Conservation (phyloP, 768 basidiomycete genomes). For the Mycena galericulata region DNA sequence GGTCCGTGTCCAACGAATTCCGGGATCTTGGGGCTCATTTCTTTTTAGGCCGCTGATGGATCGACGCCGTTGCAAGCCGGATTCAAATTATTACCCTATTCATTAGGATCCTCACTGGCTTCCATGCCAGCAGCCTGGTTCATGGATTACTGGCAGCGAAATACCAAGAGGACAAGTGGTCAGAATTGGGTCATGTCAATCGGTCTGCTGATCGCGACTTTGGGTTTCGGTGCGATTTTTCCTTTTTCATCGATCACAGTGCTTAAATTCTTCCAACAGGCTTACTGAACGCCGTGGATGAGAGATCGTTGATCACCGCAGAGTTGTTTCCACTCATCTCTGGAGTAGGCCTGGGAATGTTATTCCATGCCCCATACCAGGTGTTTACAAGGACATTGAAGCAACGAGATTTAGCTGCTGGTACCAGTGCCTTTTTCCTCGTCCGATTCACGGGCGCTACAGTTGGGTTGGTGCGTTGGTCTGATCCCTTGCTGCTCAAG, state of each 20-base stretch:
- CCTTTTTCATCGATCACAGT: constrained; percentile 26
- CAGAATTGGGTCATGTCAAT: constrained; percentile 73
- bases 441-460: constrained; percentile 91
- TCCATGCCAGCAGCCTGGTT: constrained; percentile 91
- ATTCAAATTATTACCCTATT: constrained; percentile 82
- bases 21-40: constrained; percentile 24
- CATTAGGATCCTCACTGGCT: constrained; percentile 85
- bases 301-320: constrained; percentile 54
- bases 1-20: constrained; percentile 53
- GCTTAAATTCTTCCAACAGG: constrained; percentile 56
- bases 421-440: constrained; percentile 89
- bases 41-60: constrained; percentile 71
- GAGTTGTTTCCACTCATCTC: constrained; percentile 79
- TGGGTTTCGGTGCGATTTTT: constrained; percentile 74
- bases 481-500: background rate
- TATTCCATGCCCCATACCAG: constrained; percentile 89
- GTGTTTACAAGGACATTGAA: constrained; percentile 77
- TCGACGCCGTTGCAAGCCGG: constrained; percentile 81
- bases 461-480: constrained; percentile 73
- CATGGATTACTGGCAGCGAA: constrained; percentile 74
- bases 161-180: constrained; percentile 66
- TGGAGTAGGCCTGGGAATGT: constrained; percentile 84
- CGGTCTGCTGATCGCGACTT: constrained; percentile 73
- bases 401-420: constrained; percentile 76
- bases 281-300: constrained; percentile 72